phyloP scores from a whole-genome alignment of 2,329 filamentous ascomycete genomes.

The Aureobasidium sp. region DNA sequence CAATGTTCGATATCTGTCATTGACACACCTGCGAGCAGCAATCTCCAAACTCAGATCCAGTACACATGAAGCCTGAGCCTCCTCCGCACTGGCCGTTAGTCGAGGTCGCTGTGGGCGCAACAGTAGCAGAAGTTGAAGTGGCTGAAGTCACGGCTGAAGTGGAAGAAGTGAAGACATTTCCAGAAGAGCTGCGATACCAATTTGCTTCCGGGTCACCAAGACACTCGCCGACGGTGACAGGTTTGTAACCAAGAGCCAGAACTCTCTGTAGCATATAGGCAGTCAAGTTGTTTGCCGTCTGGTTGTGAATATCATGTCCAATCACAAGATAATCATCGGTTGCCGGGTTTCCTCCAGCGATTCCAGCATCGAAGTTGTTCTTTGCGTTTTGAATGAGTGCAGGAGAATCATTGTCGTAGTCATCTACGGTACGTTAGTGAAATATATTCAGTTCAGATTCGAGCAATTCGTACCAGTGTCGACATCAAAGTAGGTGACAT shows the following conservation, averaged over 20 bases:
- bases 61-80: constrained; percentile 13
- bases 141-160: constrained; percentile 9
- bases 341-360: constrained; percentile 26
- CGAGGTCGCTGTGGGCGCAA: constrained; percentile 3
- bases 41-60: constrained; percentile 13
- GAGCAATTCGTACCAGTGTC: constrained; percentile 41
- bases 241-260: constrained; percentile 34
- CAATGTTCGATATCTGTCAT: neutral
- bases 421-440: constrained; percentile 23
- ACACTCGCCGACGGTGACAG: constrained; percentile 43
- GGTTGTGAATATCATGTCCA: constrained; percentile 43
- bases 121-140: constrained; percentile 14
- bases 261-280: constrained; percentile 38
- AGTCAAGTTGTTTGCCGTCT: constrained; percentile 39
- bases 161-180: constrained; percentile 6
- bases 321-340: constrained; percentile 43
- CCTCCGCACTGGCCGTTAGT: constrained; percentile 5
- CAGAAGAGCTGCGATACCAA: constrained; percentile 40
- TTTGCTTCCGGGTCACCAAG: constrained; percentile 38
- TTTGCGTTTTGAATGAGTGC: constrained; percentile 46
- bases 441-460: neutral
- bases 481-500: constrained; percentile 54
- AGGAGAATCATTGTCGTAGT: constrained; percentile 51
- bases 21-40: constrained; percentile 6
- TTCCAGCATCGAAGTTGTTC: constrained; percentile 44